These are phyloP conservation scores for Sporothrix phasma DNA, from an alignment of 2,329 filamentous ascomycete genomes.

Conservation along the genomic window DNA sequence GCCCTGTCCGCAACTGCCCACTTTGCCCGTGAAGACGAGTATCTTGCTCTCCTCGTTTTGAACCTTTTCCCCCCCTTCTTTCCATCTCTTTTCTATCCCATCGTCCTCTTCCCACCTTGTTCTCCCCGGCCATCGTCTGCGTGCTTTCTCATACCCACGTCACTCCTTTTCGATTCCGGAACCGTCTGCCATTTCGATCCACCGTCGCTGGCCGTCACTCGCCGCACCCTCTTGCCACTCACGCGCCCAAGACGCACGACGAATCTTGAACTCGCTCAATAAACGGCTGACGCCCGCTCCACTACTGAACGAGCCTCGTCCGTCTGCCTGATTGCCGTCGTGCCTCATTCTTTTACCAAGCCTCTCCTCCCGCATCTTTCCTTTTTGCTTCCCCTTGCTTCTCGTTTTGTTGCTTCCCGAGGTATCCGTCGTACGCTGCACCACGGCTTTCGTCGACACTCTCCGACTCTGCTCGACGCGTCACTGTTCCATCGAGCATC, in stretches of 20 bases:
- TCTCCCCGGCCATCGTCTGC: background rate
- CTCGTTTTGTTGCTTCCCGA: background rate
- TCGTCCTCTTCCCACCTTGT: background rate
- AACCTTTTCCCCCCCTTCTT: background rate
- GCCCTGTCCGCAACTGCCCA: background rate
- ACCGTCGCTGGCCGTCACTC: background rate
- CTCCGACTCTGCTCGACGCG: background rate
- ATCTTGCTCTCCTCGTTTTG: background rate
- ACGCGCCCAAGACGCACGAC: constrained; percentile 16
- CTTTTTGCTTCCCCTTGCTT: background rate
- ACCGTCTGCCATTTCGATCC: constrained; percentile 8
- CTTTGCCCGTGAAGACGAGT: background rate
- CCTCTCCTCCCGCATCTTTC: background rate
- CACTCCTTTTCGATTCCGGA: background rate
- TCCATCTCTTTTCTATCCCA: background rate
- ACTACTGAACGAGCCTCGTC: constrained; percentile 15
- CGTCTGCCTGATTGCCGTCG: background rate
- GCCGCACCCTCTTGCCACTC: background rate
- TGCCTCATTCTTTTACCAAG: background rate
- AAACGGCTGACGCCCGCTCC: constrained; percentile 17
- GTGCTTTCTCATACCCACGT: background rate
- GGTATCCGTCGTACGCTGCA: background rate
- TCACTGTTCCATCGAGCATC: background rate
- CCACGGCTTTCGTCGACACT: background rate
- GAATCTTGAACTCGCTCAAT: constrained; percentile 5